Evolutionary conservation across 2,329 filamentous ascomycete species (phyloP).

Genomic region (Sarocladium oryzae): DNA sequence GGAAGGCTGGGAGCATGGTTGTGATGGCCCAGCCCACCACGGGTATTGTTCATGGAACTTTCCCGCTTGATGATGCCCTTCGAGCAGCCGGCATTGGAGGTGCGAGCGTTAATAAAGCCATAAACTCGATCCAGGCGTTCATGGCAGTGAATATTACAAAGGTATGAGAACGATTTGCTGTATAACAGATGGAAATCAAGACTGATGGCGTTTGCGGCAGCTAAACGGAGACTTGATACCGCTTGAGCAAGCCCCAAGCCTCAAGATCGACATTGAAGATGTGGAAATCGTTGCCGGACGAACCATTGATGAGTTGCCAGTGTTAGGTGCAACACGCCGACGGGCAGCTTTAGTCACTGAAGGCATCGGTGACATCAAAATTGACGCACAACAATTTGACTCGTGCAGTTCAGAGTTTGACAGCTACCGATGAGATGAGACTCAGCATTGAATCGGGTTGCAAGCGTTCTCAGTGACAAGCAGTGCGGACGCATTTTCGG

Average conservation of each 20-base stretch:
- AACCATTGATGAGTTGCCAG: slow-evolving; percentile 7
- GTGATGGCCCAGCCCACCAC: slow-evolving; percentile 28
- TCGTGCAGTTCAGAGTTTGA: too few species aligned
- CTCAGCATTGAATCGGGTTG: too few species aligned
- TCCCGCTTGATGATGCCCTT: slow-evolving; percentile 55
- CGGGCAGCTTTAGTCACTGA: not conserved
- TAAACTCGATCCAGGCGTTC: slow-evolving; percentile 19
- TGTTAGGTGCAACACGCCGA: not conserved
- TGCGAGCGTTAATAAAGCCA: slow-evolving; percentile 15
- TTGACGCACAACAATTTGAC: too few species aligned
- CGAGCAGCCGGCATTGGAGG: slow-evolving; percentile 46
- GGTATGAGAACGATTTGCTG: slow-evolving; percentile 15
- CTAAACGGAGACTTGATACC: slow-evolving; percentile 4
- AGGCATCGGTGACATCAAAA: not conserved
- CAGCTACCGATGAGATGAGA: too few species aligned
- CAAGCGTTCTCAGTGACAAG: not conserved
- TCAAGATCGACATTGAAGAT: slow-evolving; percentile 11
- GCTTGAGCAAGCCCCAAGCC: not conserved
- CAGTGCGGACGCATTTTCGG: not conserved
- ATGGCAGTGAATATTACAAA: slow-evolving; percentile 28
- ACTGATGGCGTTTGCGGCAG: not conserved
- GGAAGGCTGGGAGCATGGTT: slow-evolving; percentile 26
- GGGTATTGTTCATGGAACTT: slow-evolving; percentile 25
- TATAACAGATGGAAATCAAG: not conserved
- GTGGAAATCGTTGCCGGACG: not conserved